A percentile compares a stretch with the other conserved stretches of the same genome.
Conservation (phyloP, 148 eudicot species). For the Cornus florida region DNA sequence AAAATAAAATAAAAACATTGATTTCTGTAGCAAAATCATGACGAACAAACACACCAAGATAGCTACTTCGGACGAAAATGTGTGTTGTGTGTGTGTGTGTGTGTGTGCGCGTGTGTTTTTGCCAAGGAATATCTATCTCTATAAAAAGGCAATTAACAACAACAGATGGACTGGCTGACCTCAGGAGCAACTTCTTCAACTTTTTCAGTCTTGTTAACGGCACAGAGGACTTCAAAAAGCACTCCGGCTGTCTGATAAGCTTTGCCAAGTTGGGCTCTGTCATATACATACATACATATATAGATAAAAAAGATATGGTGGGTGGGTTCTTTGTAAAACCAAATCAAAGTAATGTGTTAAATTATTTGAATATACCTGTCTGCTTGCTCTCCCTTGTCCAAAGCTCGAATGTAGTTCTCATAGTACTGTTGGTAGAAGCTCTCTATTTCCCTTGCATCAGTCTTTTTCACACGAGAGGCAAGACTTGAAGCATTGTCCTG, state of each 20-base stretch:
- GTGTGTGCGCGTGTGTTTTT: neutral
- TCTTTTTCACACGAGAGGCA: slow-evolving; percentile 70
- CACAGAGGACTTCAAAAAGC: slow-evolving; percentile 90
- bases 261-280: slow-evolving; percentile 89
- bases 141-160: neutral
- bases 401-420: slow-evolving; percentile 75
- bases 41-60: neutral
- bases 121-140: no score
- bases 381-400: slow-evolving; percentile 93
- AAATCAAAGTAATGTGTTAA: neutral
- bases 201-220: slow-evolving; percentile 81
- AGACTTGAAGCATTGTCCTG: slow-evolving; percentile 83
- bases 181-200: slow-evolving; percentile 97
- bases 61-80: neutral
- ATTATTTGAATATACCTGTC: slow-evolving; percentile 34
- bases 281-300: neutral
- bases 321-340: neutral
- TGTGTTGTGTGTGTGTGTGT: neutral
- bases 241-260: slow-evolving; percentile 94
- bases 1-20: neutral
- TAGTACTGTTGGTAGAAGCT: slow-evolving; percentile 90
- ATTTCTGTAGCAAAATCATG: slow-evolving; percentile 8
- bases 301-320: neutral
- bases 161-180: slow-evolving; percentile 46
- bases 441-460: slow-evolving; percentile 91